Conservation (phyloP, 1,284 basidiomycete genomes). For the Takashimella koratensis region DNA sequence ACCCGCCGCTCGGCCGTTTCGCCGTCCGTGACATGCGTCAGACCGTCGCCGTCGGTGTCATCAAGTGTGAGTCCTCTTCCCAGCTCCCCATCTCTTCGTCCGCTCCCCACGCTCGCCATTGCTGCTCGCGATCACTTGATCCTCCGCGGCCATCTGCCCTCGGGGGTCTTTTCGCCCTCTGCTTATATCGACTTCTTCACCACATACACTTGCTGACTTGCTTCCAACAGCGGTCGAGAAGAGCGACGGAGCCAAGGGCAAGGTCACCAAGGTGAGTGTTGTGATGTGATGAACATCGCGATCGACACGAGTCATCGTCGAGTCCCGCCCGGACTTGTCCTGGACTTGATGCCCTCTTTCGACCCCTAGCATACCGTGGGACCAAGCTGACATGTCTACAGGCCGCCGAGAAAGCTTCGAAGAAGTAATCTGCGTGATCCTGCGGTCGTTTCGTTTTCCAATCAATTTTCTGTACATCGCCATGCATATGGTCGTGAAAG, state of each 20-base stretch:
- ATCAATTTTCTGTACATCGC: background rate
- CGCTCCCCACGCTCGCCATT: background rate
- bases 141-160: no score
- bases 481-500: background rate
- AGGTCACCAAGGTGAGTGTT: background rate
- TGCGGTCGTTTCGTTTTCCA: background rate
- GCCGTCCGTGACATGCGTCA: constrained; percentile 98
- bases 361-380: background rate
- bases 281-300: no score
- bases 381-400: background rate
- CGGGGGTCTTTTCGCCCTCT: no score
- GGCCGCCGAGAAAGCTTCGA: background rate
- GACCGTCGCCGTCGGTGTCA: constrained; percentile 95
- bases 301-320: background rate
- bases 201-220: background rate
- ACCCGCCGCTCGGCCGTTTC: constrained; percentile 99
- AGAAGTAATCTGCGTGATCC: background rate
- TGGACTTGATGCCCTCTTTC: background rate
- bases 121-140: no score
- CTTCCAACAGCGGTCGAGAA: background rate
- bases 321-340: background rate
- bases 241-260: background rate
- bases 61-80: constrained; percentile 58
- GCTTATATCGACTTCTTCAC: background rate
- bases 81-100: background rate